Evolutionary conservation across 2,329 filamentous ascomycete species (phyloP), one percentile per base, ranked within the genome.

Genomic region (Trichophyton simii): DNA sequence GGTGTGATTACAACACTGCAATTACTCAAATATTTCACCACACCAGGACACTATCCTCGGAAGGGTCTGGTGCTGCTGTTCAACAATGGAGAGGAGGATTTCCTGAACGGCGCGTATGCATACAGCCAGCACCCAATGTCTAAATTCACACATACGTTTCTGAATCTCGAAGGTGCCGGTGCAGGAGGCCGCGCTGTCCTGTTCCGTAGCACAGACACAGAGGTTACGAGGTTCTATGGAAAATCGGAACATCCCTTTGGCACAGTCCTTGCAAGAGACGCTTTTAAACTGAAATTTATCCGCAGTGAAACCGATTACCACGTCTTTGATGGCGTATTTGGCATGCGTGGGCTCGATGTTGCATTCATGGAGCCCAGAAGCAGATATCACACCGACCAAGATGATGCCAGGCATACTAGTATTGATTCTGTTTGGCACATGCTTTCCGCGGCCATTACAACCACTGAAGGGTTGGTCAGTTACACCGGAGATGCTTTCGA

Each of bases 81-180:
- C 70, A 99, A 99, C 79, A 96, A 97, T 69, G 92, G 88, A 41
- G 94, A 99, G 71, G 94, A 99, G 72, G 92, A 97, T 69, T 94
- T 86, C 41, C 78, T 97, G 9, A 89, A 95, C 66, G 94, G 94
- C 0, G 91, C 92, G 5, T 83, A 84, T 63, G 91, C 88, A 4
- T 96, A 95, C 69, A 86, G 88, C 31, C 85, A 90, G 66, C 90
- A 91, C 71, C 88, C 91, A 0, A 79, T 96, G 65, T 84, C 89
- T 9, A 84, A 83, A 59, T 88, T 95, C 61, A 83, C 89, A 8
- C 88, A 91, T 70, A 90, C 89, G 0, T 97, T 99, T 70, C 78
- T 97, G 66, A 99, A 99, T 67, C 83, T 99, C 15, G 94, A 99
- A 74, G 94, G 94, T 11, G 92, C 92, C 46, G 94, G 92, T 58